Conservation (phyloP, 2,329 filamentous ascomycete species). For the Tolypocladium amazonense region DNA sequence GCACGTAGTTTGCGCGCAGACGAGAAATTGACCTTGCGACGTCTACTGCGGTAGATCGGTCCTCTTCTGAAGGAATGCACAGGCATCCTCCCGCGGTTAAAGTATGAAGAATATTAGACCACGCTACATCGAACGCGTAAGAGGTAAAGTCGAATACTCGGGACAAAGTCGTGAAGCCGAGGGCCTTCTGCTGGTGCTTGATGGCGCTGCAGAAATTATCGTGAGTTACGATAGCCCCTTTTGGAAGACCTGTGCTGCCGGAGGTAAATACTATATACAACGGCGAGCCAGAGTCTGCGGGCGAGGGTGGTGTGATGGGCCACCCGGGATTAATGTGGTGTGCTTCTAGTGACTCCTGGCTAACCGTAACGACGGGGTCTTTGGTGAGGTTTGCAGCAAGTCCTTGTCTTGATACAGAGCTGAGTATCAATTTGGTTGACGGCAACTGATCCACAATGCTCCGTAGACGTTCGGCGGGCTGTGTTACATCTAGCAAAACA, state of each 20-base stretch:
- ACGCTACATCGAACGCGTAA: slow-evolving; percentile 1
- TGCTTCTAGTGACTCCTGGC: neutral
- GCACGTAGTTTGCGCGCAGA: neutral
- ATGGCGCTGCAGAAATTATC: neutral
- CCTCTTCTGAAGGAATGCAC: slow-evolving; percentile 1
- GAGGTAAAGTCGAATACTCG: slow-evolving; percentile 2
- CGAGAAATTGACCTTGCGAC: neutral
- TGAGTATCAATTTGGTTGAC: neutral
- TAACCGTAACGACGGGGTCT: neutral
- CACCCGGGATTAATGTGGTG: too few species aligned
- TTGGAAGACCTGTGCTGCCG: slow-evolving; percentile 3
- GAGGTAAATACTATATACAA: slow-evolving; percentile 3
- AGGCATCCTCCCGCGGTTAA: slow-evolving; percentile 2
- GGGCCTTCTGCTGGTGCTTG: neutral
- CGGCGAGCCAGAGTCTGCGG: neutral
- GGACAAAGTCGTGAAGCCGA: neutral
- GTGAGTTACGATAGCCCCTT: slow-evolving; percentile 2
- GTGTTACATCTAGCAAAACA: slow-evolving; percentile 5
- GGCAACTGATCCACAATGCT: neutral
- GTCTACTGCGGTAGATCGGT: neutral
- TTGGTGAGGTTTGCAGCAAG: neutral
- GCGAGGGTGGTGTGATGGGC: neutral
- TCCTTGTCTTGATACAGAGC: slow-evolving; percentile 8
- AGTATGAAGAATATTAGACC: slow-evolving; percentile 1
- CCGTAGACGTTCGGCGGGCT: slow-evolving; percentile 3